Evolutionary conservation across 2,329 filamentous ascomycete species (phyloP).

Genomic region (Botryotinia convoluta): DNA sequence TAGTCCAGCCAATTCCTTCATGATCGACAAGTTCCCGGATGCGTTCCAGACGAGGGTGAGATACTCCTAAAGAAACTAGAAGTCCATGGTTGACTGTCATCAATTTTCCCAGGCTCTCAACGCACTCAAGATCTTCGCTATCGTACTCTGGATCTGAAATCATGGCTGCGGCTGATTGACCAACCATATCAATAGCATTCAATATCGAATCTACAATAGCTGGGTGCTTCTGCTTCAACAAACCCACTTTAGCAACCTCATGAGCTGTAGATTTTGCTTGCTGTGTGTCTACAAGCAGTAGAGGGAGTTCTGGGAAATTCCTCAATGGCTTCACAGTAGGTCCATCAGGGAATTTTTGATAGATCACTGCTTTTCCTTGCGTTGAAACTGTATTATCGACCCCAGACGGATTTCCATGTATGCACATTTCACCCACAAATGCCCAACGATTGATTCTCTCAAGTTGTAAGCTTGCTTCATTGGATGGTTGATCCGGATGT

Average conservation of each 20-base stretch:
- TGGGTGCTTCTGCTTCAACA: conserved; percentile 69
- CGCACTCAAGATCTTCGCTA: conserved; percentile 56
- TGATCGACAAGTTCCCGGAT: conserved; percentile 89
- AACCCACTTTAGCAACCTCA: conserved; percentile 83
- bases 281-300: conserved; percentile 85
- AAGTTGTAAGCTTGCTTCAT: conserved; percentile 85
- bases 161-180: conserved; percentile 52
- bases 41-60: conserved; percentile 87
- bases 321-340: conserved; percentile 74
- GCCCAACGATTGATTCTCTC: conserved; percentile 98
- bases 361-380: conserved; percentile 91
- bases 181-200: conserved; percentile 77
- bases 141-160: conserved; percentile 66
- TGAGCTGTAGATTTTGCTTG: conserved; percentile 80
- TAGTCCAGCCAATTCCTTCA: conserved; percentile 91
- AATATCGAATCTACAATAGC: conserved; percentile 77
- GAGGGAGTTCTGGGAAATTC: conserved; percentile 86
- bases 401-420: conserved; percentile 93
- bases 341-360: conserved; percentile 72
- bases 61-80: conserved; percentile 86
- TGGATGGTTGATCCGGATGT: conserved; percentile 82
- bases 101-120: conserved; percentile 78
- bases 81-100: conserved; percentile 94
- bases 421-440: conserved; percentile 94
- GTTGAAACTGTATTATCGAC: conserved; percentile 96